A percentile compares a stretch with the other conserved stretches of the same genome.
Conservation (phyloP, 495 filamentous ascomycete genomes). For the Daldinia caldariorum region DNA sequence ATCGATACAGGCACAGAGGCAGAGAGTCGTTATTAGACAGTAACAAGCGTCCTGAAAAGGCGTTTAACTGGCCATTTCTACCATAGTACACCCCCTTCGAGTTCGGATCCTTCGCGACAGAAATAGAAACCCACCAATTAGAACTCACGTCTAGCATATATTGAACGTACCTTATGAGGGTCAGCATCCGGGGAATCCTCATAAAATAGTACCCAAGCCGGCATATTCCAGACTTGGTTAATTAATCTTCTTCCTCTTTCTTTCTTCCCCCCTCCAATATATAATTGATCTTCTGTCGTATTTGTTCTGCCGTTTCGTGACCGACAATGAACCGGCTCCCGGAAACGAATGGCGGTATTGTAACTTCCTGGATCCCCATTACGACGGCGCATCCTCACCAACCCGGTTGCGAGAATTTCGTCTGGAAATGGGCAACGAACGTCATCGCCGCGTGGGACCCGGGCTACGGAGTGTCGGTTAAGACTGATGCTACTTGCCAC, state of each 20-base stretch:
- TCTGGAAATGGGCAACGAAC: constrained; percentile 30
- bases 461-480: constrained; percentile 38
- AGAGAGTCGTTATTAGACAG: neutral
- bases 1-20: no score
- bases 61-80: neutral
- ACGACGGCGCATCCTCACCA: constrained; percentile 37
- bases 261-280: neutral
- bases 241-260: constrained; percentile 10
- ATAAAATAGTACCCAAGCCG: constrained; percentile 26
- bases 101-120: constrained; percentile 30
- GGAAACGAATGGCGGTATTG: constrained; percentile 39
- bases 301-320: constrained; percentile 16
- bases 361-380: constrained; percentile 46
- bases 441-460: constrained; percentile 43
- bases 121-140: constrained; percentile 40
- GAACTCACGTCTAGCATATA: constrained; percentile 5
- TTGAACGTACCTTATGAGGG: constrained; percentile 10
- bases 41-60: neutral
- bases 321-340: constrained; percentile 40
- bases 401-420: constrained; percentile 32
- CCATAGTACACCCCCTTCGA: neutral
- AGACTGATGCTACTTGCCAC: constrained; percentile 29
- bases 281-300: constrained; percentile 3
- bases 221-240: constrained; percentile 17
- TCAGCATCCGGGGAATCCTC: constrained; percentile 12